Evolutionary conservation across 116 monocot species (phyloP), one percentile per base, ranked within the genome.

Genomic region (Zostera marina): DNA sequence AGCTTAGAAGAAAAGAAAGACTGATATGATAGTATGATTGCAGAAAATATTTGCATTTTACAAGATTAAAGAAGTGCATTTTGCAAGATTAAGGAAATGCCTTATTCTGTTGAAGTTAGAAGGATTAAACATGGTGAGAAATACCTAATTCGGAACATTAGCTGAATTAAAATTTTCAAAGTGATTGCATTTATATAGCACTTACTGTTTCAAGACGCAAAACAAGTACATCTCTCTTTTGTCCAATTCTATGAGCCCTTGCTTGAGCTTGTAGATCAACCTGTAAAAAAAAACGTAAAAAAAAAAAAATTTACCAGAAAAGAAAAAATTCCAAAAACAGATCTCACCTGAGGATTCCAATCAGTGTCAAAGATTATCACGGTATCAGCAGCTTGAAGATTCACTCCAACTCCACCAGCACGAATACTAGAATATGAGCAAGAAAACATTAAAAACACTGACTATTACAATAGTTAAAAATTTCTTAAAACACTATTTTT

Each of bases 311-410:
- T 22, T 13, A 60, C 4, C 0, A 32, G 32, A 32, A 32, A 32
- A 32, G 32, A 32, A 3, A 32, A 32, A 32, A 3, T 41, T 4
- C 20, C 52, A 23, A 52, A 14, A 44, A 15, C 21, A 42, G 17
- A 63, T 26, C 39, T 74, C 84, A 69, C 98, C 98, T 98, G 98
- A 58, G 98, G 98, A 65, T 98, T 98, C 98, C 98, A 98, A 57
- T 98, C 98, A 52, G 98, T 98, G 51, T 98, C 98, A 74, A 98
- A 98, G 67, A 98, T 98, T 44, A 98, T 89, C 49, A 98, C 98
- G 60, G 98, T 98, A 73, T 98, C 98, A 60, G 98, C 98, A 71
- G 98, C 98, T 72, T 98, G 98, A 74, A 98, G 90, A 76, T 98
- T 98, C 46, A 98, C 98, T 11, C 98, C 98, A 70, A 98, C 98